Evolutionary conservation across 2,329 filamentous ascomycete genomes (phyloP).

Genomic region (Epichloe gansuensis): DNA sequence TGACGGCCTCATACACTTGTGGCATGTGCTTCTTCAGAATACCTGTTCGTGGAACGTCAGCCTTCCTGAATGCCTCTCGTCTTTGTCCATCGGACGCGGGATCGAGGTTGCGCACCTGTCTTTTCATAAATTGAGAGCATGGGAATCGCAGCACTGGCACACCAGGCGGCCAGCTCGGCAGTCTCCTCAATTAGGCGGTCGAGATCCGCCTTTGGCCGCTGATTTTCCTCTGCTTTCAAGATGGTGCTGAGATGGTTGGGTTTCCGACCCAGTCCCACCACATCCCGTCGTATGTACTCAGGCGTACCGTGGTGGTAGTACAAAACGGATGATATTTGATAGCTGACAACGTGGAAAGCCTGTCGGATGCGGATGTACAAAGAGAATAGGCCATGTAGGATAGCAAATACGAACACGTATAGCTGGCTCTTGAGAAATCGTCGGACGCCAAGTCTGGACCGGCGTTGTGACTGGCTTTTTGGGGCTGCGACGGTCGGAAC

Average conservation of each 20-base stretch:
- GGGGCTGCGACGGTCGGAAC: conserved; percentile 14
- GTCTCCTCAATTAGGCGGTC: conserved; percentile 82
- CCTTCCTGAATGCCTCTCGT: background rate
- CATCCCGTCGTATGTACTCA: conserved; percentile 80
- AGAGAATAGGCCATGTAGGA: conserved; percentile 73
- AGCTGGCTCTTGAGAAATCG: conserved; percentile 50
- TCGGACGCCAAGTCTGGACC: conserved; percentile 42
- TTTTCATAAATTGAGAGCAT: conserved; percentile 84
- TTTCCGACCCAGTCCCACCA: conserved; percentile 57
- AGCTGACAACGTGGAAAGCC: conserved; percentile 63
- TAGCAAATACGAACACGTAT: conserved; percentile 51
- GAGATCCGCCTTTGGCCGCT: conserved; percentile 58
- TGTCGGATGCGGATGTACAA: conserved; percentile 75
- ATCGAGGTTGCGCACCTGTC: conserved; percentile 48
- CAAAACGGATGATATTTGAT: conserved; percentile 67
- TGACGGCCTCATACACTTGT: conserved; percentile 68
- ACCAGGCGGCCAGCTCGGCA: conserved; percentile 88
- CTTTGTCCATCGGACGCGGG: background rate
- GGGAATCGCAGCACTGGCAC: conserved; percentile 75
- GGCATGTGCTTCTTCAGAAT: conserved; percentile 80
- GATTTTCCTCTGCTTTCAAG: conserved; percentile 58
- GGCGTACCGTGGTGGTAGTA: conserved; percentile 95
- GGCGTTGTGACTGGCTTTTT: conserved; percentile 15
- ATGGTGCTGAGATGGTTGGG: conserved; percentile 84
- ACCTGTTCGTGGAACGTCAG: conserved; percentile 37